These are phyloP conservation scores for Boletus huronensis DNA, from an alignment of 768 basidiomycete genomes.

Conservation along the genomic window DNA sequence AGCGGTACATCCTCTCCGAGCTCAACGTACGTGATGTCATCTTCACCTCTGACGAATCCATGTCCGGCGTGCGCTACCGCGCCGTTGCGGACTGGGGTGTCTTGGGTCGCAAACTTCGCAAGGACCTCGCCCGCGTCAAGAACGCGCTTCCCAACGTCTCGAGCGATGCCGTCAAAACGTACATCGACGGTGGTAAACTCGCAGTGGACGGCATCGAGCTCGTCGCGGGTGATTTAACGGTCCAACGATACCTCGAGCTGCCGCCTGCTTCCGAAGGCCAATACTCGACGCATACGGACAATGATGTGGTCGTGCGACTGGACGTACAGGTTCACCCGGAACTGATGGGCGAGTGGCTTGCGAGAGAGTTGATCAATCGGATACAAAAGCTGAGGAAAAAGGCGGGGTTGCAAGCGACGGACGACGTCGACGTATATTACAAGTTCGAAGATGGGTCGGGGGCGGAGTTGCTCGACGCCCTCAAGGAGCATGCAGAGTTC, in stretches of 20 bases:
- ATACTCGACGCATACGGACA: constrained; percentile 84
- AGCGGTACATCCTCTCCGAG: constrained; percentile 88
- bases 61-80: constrained; percentile 85
- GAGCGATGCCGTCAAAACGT: constrained; percentile 80
- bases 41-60: constrained; percentile 83
- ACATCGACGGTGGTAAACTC: constrained; percentile 70
- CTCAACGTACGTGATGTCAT: constrained; percentile 90
- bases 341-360: constrained; percentile 81
- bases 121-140: constrained; percentile 86
- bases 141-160: constrained; percentile 77
- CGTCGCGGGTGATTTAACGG: constrained; percentile 83
- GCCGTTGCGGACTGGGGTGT: constrained; percentile 95
- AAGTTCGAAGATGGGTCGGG: constrained; percentile 68
- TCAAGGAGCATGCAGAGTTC: constrained; percentile 61
- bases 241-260: constrained; percentile 87
- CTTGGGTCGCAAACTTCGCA: constrained; percentile 89
- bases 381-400: constrained; percentile 96
- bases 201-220: constrained; percentile 88
- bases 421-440: constrained; percentile 89
- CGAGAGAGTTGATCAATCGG: constrained; percentile 86
- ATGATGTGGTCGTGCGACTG: constrained; percentile 90
- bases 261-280: constrained; percentile 57
- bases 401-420: constrained; percentile 91
- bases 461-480: constrained; percentile 59
- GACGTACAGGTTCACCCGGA: constrained; percentile 88